Conservation (phyloP, 352 stramenopile genomes). For the Globisporangium echinulatum region DNA sequence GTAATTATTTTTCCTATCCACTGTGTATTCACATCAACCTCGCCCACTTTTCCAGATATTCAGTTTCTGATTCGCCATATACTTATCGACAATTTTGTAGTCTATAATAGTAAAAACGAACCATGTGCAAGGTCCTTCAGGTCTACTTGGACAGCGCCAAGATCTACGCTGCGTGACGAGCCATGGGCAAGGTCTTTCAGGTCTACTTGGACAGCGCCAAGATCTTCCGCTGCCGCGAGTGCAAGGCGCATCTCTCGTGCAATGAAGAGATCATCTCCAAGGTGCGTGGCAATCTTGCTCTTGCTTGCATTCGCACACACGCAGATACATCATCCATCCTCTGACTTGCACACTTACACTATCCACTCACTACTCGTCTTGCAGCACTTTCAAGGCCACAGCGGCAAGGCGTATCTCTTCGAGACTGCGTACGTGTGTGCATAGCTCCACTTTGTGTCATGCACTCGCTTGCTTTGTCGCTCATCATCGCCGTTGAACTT, state of each 20-base stretch:
- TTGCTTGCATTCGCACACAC: not conserved
- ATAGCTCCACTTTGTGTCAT: no score
- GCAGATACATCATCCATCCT: not conserved
- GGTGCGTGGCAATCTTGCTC: conserved; percentile 23
- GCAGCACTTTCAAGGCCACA: conserved; percentile 74
- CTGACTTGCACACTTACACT: not conserved
- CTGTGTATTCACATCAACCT: no score
- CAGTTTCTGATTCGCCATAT: no score
- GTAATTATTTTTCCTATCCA: not conserved
- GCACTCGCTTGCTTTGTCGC: no score
- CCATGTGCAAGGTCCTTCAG: conserved; percentile 80
- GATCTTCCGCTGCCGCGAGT: conserved; percentile 89
- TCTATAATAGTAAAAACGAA: not conserved
- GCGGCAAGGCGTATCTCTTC: conserved; percentile 91
- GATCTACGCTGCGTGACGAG: conserved; percentile 18
- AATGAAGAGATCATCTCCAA: conserved; percentile 95
- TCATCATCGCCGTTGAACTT: not conserved
- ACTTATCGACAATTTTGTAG: no score
- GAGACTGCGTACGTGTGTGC: conserved; percentile 58
- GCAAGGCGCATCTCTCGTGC: conserved; percentile 86
- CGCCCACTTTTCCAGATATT: no score
- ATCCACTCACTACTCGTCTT: not conserved
- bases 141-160: conserved; percentile 88
- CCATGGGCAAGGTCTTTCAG: conserved; percentile 83
- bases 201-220: conserved; percentile 88